Evolutionary conservation across 1,139 yeast genomes (phyloP).

Genomic region (Pneumocystis canis): DNA sequence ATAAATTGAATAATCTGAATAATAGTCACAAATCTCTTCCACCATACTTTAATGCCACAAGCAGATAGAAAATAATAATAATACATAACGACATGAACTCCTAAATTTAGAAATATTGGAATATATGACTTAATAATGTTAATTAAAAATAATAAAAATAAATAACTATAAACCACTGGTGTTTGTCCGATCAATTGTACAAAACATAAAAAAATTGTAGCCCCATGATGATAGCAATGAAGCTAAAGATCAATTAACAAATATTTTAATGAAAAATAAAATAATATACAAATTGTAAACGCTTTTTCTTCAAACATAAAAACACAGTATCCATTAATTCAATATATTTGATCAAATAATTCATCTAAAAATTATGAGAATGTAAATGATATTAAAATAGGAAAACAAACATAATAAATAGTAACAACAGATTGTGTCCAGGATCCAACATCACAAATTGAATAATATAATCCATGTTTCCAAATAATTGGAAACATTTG

Average conservation of each 20-base stretch:
- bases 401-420: conserved; percentile 41
- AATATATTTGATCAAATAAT: conserved; percentile 31
- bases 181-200: conserved; percentile 85
- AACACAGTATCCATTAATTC: conserved; percentile 88
- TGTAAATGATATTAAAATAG: conserved; percentile 26
- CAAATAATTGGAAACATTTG: conserved; percentile 72
- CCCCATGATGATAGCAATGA: conserved; percentile 97
- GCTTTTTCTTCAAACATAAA: conserved; percentile 81
- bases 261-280: background rate
- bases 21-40: conserved; percentile 99
- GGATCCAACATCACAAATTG: conserved; percentile 65
- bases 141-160: background rate
- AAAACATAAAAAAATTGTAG: conserved; percentile 89
- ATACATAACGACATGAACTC: conserved; percentile 94
- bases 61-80: conserved; percentile 93
- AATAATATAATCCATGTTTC: conserved; percentile 65
- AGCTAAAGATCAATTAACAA: conserved; percentile 39
- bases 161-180: conserved; percentile 31
- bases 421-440: conserved; percentile 79
- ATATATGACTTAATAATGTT: conserved; percentile 65
- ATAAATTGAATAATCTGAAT: conserved; percentile 90
- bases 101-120: conserved; percentile 74
- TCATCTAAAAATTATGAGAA: background rate
- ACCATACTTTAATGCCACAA: conserved; percentile 92
- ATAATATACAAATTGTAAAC: conserved; percentile 25